These are phyloP conservation scores for Suhomyces emberorum DNA, from an alignment of 805 yeast genomes.

Conservation along the genomic window DNA sequence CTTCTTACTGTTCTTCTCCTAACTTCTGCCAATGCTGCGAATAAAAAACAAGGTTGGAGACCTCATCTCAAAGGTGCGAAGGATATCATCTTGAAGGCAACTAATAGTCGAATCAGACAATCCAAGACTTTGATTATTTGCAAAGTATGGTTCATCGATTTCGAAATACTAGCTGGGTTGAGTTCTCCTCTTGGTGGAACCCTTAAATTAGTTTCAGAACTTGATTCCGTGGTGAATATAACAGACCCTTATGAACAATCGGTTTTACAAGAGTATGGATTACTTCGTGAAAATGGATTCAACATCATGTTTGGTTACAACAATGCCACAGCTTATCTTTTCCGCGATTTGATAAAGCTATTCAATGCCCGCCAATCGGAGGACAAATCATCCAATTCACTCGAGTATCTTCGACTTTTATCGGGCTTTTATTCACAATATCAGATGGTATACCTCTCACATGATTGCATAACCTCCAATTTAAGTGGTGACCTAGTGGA, in stretches of 20 bases:
- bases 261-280: constrained; percentile 37
- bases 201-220: constrained; percentile 43
- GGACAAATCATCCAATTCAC: constrained; percentile 16
- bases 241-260: constrained; percentile 29
- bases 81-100: constrained; percentile 53
- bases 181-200: constrained; percentile 57
- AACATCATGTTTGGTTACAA: constrained; percentile 51
- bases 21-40: constrained; percentile 59
- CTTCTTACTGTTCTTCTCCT: constrained; percentile 63
- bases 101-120: constrained; percentile 24
- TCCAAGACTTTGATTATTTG: constrained; percentile 50
- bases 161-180: constrained; percentile 56
- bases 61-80: constrained; percentile 65
- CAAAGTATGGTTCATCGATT: constrained; percentile 53
- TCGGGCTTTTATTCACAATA: constrained; percentile 30
- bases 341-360: constrained; percentile 42
- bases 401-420: constrained; percentile 23
- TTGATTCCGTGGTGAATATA: constrained; percentile 31
- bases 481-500: constrained; percentile 20
- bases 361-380: constrained; percentile 18
- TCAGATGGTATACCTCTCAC: constrained; percentile 25
- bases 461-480: constrained; percentile 25
- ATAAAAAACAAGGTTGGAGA: constrained; percentile 55
- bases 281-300: constrained; percentile 45
- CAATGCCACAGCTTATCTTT: constrained; percentile 29